Conservation (phyloP, 1,139 yeast genomes). For the Scheffersomyces titani region DNA sequence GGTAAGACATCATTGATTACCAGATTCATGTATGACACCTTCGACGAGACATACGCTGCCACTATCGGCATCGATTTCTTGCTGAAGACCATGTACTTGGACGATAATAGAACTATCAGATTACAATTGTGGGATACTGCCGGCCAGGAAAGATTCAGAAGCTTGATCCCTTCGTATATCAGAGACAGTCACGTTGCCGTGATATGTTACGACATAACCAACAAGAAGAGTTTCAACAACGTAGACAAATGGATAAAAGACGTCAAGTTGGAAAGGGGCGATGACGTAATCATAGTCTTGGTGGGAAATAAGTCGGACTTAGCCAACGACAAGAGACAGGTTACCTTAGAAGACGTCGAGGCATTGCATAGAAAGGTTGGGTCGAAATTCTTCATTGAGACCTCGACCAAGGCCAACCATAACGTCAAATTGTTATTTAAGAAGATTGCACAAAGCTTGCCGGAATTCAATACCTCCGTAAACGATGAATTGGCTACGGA, state of each 20-base stretch:
- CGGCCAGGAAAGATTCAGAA: slow-evolving; percentile 62
- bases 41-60: slow-evolving; percentile 93
- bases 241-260: slow-evolving; percentile 54
- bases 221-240: slow-evolving; percentile 76
- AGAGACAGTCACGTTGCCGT: slow-evolving; percentile 98
- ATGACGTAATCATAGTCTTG: slow-evolving; percentile 60
- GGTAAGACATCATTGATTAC: slow-evolving; percentile 96
- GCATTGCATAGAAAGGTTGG: slow-evolving; percentile 54
- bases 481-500: slow-evolving; percentile 24
- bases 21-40: slow-evolving; percentile 97
- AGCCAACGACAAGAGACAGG: slow-evolving; percentile 49
- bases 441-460: slow-evolving; percentile 86
- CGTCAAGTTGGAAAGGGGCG: slow-evolving; percentile 75
- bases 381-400: slow-evolving; percentile 82
- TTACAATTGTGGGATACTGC: slow-evolving; percentile 61
- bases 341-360: slow-evolving; percentile 75
- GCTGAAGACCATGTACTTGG: slow-evolving; percentile 71
- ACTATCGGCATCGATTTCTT: slow-evolving; percentile 96
- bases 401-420: slow-evolving; percentile 93
- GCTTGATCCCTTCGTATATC: slow-evolving; percentile 78
- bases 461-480: slow-evolving; percentile 65
- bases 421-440: slow-evolving; percentile 88
- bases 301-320: slow-evolving; percentile 85
- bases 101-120: slow-evolving; percentile 55
- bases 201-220: slow-evolving; percentile 90